phyloP scores from a whole-genome alignment of 768 basidiomycete species.

The Saitozyma podzolica region DNA sequence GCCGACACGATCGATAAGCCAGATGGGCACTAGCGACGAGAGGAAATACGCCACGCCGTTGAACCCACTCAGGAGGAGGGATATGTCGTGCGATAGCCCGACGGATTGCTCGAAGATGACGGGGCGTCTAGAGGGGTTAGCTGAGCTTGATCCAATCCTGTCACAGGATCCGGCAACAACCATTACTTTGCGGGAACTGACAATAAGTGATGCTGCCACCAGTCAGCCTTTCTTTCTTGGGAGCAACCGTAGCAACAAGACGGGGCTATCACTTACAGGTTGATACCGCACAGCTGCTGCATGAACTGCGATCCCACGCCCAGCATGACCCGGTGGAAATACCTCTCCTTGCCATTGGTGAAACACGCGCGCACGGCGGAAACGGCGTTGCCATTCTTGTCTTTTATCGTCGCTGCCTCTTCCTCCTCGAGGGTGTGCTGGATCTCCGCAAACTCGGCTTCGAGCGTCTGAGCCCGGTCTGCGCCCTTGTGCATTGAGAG shows the following conservation, averaged over 20 bases:
- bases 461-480: background rate
- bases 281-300: constrained; percentile 1
- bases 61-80: background rate
- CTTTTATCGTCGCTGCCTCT: background rate
- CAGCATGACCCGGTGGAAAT: constrained; percentile 1
- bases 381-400: background rate
- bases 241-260: too few relatives aligned
- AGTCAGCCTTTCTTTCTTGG: too few relatives aligned
- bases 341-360: constrained; percentile 1
- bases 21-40: background rate
- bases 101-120: background rate
- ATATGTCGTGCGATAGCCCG: background rate
- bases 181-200: background rate
- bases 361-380: background rate
- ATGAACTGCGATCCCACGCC: background rate
- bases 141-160: background rate
- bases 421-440: background rate
- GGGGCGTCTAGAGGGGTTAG: background rate
- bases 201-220: background rate
- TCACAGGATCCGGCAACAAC: background rate
- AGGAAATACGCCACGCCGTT: background rate
- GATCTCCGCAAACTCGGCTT: background rate
- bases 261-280: background rate
- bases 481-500: background rate
- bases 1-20: background rate